phyloP scores from a whole-genome alignment of 345 rosid species.

The Hevea brasiliensis region DNA sequence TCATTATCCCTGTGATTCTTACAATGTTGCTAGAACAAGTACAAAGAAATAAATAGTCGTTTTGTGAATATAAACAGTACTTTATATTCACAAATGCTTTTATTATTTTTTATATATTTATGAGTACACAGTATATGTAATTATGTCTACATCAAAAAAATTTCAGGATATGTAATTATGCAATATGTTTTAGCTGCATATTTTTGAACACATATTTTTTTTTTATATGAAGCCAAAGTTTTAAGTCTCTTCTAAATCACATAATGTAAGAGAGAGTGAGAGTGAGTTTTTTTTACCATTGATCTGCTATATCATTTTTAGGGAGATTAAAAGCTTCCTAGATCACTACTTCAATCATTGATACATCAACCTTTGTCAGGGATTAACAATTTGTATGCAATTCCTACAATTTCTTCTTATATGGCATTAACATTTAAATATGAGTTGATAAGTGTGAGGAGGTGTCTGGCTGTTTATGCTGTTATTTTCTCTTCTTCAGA shows the following conservation, averaged over 20 bases:
- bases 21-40: too few relatives aligned
- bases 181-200: slow-evolving; percentile 57
- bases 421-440: too few relatives aligned
- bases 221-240: not conserved
- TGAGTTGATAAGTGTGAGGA: not conserved
- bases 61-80: too few relatives aligned
- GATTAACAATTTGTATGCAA: not conserved
- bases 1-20: too few relatives aligned
- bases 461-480: slow-evolving; percentile 2
- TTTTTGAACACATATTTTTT: slow-evolving; percentile 16
- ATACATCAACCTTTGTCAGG: not conserved
- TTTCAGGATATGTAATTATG: too few relatives aligned
- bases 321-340: not conserved
- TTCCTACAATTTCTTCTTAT: not conserved
- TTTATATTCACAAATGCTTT: too few relatives aligned
- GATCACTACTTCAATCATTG: not conserved
- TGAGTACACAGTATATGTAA: too few relatives aligned
- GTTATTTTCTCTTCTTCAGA: not conserved
- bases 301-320: not conserved
- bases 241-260: not conserved
- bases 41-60: too few relatives aligned
- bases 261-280: not conserved
- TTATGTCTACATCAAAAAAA: too few relatives aligned
- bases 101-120: too few relatives aligned
- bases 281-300: not conserved